Percentiles rank a stretch among this genome's conserved stretches.
Evolutionary conservation across 2,329 filamentous ascomycete genomes (phyloP).

Genomic region (Clarireedia homoeocarpa): DNA sequence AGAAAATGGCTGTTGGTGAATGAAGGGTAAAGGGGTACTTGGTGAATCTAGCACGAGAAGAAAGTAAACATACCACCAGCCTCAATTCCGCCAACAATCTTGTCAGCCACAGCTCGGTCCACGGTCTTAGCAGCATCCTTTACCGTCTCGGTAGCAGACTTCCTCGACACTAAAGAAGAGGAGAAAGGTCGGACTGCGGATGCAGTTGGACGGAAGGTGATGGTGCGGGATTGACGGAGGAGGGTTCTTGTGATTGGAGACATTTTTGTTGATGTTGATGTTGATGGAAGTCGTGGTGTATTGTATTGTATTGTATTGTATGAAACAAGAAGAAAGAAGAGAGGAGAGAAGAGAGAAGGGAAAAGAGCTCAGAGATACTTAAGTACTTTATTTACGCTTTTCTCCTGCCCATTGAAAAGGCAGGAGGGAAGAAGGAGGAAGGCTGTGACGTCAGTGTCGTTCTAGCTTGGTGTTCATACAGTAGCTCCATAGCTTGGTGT

Average conservation of each 20-base stretch:
- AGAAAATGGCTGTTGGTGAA: neutral
- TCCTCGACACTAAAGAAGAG: neutral
- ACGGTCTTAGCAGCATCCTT: conserved; percentile 54
- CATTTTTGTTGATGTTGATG: neutral
- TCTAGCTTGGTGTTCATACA: too few species aligned
- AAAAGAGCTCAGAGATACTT: neutral
- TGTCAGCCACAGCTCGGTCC: conserved; percentile 52
- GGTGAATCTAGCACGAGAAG: neutral
- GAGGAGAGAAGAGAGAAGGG: neutral
- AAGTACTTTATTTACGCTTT: neutral
- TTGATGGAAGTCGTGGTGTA: neutral
- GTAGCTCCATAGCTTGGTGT: too few species aligned
- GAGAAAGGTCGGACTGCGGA: neutral
- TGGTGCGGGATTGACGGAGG: neutral
- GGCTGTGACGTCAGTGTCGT: too few species aligned
- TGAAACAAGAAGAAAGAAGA: neutral
- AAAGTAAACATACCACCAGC: conserved; percentile 40
- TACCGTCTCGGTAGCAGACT: neutral
- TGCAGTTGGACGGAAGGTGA: neutral
- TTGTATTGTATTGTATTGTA: neutral
- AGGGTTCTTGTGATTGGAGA: neutral
- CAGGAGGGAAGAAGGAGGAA: too few species aligned
- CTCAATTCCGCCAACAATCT: conserved; percentile 54
- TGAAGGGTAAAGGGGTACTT: too few species aligned
- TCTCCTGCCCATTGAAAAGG: neutral